Percentiles rank a stretch among this genome's conserved stretches.
Conservation (phyloP, 2,329 filamentous ascomycete species). For the Fusarium sp. region DNA sequence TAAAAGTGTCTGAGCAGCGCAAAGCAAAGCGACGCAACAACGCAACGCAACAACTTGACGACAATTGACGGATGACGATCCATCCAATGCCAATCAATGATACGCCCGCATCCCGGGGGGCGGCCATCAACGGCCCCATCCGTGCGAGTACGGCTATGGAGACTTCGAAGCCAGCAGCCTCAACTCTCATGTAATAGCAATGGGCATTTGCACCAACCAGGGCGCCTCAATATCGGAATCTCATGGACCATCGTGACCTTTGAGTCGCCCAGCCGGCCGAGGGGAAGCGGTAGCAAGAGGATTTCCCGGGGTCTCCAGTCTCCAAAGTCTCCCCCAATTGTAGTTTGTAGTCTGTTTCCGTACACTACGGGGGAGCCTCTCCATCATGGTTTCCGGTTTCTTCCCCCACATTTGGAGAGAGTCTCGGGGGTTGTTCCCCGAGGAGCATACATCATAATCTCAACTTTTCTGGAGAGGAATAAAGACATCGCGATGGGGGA, state of each 20-base stretch:
- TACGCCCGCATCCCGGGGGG: constrained; percentile 24
- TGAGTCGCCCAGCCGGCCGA: constrained; percentile 39
- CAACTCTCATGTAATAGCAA: constrained; percentile 28
- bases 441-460: constrained; percentile 15
- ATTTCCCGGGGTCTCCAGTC: constrained; percentile 49
- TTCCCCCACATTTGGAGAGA: constrained; percentile 42
- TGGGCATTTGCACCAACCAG: constrained; percentile 32
- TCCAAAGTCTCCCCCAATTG: constrained; percentile 24
- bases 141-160: constrained; percentile 4
- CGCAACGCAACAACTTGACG: constrained; percentile 28
- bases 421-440: constrained; percentile 25
- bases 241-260: constrained; percentile 41
- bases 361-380: constrained; percentile 37
- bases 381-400: constrained; percentile 38
- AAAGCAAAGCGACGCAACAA: constrained; percentile 1
- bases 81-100: constrained; percentile 44
- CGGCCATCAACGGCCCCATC: constrained; percentile 37
- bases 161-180: constrained; percentile 24
- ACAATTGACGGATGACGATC: constrained; percentile 26
- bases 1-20: constrained; percentile 10
- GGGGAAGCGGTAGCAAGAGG: constrained; percentile 49
- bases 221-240: constrained; percentile 34
- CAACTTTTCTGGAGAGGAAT: too few species aligned
- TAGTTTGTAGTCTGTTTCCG: background rate
- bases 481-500: constrained; percentile 10